These are phyloP conservation scores for Colletotrichum karsti DNA, from an alignment of 2,329 filamentous ascomycete species.

Conservation along the genomic window DNA sequence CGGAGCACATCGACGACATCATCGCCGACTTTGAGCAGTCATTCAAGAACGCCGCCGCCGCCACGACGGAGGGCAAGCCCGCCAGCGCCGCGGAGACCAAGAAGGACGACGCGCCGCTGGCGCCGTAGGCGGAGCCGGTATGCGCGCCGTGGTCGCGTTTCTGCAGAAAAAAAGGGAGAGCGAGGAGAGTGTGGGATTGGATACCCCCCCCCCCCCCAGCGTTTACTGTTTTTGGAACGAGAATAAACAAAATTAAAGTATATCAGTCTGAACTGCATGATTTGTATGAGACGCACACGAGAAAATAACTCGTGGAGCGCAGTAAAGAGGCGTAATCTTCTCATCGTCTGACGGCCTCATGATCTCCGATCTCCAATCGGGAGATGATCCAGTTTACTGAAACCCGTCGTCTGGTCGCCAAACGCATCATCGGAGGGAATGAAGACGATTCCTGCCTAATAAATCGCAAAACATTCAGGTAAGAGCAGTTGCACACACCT, in stretches of 20 bases:
- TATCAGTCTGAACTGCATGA: neutral
- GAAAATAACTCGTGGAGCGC: constrained; percentile 26
- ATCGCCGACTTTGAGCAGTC: constrained; percentile 95
- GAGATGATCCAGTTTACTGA: no score
- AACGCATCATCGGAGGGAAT: no score
- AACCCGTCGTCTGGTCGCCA: no score
- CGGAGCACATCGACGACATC: constrained; percentile 97
- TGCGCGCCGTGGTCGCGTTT: no score
- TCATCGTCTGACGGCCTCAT: neutral
- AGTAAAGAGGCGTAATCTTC: constrained; percentile 8
- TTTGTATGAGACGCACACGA: constrained; percentile 12
- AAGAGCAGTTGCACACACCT: no score
- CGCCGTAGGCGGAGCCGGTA: constrained; percentile 33
- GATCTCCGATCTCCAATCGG: no score
- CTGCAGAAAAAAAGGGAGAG: neutral
- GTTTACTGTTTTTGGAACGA: neutral
- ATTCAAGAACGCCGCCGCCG: constrained; percentile 69
- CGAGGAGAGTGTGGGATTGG: neutral
- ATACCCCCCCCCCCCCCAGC: no score
- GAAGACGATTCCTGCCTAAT: no score
- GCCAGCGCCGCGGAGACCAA: constrained; percentile 37
- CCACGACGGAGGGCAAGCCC: constrained; percentile 44
- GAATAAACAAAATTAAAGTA: no score
- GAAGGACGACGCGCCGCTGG: constrained; percentile 45
- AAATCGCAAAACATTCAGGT: no score